Base-by-base conservation (phyloP, 2,329 filamentous ascomycete genomes). In the Fusarium compactum region DNA sequence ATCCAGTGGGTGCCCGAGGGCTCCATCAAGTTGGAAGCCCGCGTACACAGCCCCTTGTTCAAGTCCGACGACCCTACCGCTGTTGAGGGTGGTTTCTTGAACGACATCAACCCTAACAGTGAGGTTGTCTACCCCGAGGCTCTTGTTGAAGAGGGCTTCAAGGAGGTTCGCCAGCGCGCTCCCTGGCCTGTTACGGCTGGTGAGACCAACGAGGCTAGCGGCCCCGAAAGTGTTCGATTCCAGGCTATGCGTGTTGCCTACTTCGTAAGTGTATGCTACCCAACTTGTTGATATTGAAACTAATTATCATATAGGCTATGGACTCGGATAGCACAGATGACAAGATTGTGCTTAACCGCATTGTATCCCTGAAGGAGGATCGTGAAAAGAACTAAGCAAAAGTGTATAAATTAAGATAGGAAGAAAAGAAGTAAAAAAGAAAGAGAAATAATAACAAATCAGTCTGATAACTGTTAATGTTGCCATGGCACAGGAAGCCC, bases 281-380 rank as follows among this genome's bases (percentile, higher is more conserved):
- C 3, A n/a, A 10, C 10, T 24, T 1, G 27, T 20, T 0, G 45
- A 10, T 38, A 43, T 8, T 9, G 34, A 32, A 30, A 65, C 73
- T 77, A 65, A 76, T 40, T 20, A 38, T 5, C n/a, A 5, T 20
- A 7, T 20, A 86, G 90, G 90, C 84, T 67, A 85, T 97, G 79
- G 95, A 98, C 78, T 88, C 87, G 52, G 94, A 97, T 75, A 92
- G 90, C 64, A 92, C 89, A 1, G 88, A 89, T 32, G 92, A 93
- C n/a, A 93, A 91, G 79, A 85, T 97, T 70, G 88, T 98, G 50
- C 82, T 98, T 30, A 98, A 98, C 82, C 88, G 94, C 54, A 98
- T 98, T 76, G 95, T 98, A 24, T 93, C 92, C 50, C 81, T 98
- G 76, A 97, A 97, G 84, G 95, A 97, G 81, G 93, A 97, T 77